Evolutionary conservation across 257 asterid species (phyloP).

Genomic region (Nicotiana attenuata): DNA sequence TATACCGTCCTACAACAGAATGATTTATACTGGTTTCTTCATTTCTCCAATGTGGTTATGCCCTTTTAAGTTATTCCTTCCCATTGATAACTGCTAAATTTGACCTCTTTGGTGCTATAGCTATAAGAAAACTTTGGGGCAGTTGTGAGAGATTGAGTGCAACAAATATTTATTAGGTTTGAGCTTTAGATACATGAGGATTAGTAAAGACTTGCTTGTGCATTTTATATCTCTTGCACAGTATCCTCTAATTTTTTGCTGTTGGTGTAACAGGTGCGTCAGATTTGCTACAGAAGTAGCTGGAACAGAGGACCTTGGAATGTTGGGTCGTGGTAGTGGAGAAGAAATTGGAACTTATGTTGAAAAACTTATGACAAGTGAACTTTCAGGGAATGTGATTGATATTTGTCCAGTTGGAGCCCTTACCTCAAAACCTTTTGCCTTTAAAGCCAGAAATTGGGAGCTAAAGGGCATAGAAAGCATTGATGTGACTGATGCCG

Average conservation of each 20-base stretch:
- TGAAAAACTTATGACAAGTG: slow-evolving; percentile 95
- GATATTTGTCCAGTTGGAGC: slow-evolving; percentile 99
- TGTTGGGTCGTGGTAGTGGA: slow-evolving; percentile 99
- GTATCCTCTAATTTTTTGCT: neutral
- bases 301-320: slow-evolving; percentile 96
- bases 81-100: neutral
- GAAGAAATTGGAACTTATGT: slow-evolving; percentile 99
- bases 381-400: slow-evolving; percentile 93
- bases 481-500: slow-evolving; percentile 98
- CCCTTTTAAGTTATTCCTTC: neutral
- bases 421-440: slow-evolving; percentile 96
- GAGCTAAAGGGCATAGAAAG: slow-evolving; percentile 97
- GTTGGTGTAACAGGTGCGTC: slow-evolving; percentile 67
- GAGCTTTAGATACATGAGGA: neutral
- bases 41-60: neutral
- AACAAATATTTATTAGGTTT: neutral
- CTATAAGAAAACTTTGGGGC: neutral
- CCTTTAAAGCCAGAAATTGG: slow-evolving; percentile 99
- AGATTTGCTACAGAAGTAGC: slow-evolving; percentile 94
- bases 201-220: neutral
- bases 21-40: neutral
- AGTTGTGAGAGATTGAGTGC: neutral
- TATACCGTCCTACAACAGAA: neutral
- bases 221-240: neutral
- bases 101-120: neutral